These are phyloP conservation scores for Amaranthus tricolor DNA, from an alignment of 179 eudicot species.

Conservation along the genomic window DNA sequence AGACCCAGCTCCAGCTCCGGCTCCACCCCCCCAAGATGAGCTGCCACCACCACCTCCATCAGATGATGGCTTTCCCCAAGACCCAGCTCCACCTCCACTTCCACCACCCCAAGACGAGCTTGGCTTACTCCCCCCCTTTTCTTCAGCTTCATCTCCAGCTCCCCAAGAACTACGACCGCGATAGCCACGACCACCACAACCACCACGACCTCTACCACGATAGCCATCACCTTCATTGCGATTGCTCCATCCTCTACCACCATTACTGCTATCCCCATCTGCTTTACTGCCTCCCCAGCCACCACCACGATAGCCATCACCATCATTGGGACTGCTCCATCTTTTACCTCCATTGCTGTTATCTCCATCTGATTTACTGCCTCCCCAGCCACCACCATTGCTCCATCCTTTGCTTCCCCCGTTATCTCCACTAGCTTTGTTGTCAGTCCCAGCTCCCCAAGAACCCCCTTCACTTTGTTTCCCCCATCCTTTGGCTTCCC, in stretches of 20 bases:
- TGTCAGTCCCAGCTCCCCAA: not conserved
- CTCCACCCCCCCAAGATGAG: not conserved
- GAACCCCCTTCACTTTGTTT: conserved; percentile 2
- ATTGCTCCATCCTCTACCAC: too few relatives aligned
- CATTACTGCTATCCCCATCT: too few relatives aligned
- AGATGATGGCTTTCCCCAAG: not conserved
- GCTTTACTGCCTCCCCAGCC: too few relatives aligned
- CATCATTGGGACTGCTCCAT: too few relatives aligned
- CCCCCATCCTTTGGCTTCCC: not conserved
- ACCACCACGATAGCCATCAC: too few relatives aligned
- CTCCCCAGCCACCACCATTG: not conserved
- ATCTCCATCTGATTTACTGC: too few relatives aligned
- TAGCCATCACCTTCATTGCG: too few relatives aligned
- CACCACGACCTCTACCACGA: too few relatives aligned
- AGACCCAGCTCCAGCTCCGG: not conserved
- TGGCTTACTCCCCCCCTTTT: not conserved
- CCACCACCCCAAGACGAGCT: not conserved
- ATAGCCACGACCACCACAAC: too few relatives aligned
- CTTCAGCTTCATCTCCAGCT: too few relatives aligned
- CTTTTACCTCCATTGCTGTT: too few relatives aligned
- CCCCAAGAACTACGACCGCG: too few relatives aligned
- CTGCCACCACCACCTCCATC: conserved; percentile 1
- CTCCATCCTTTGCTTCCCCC: not conserved
- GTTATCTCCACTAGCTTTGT: not conserved
- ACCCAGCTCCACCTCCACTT: not conserved